These are phyloP conservation scores for Diplodia mutila DNA, from an alignment of 2,329 filamentous ascomycete species.

Conservation along the genomic window DNA sequence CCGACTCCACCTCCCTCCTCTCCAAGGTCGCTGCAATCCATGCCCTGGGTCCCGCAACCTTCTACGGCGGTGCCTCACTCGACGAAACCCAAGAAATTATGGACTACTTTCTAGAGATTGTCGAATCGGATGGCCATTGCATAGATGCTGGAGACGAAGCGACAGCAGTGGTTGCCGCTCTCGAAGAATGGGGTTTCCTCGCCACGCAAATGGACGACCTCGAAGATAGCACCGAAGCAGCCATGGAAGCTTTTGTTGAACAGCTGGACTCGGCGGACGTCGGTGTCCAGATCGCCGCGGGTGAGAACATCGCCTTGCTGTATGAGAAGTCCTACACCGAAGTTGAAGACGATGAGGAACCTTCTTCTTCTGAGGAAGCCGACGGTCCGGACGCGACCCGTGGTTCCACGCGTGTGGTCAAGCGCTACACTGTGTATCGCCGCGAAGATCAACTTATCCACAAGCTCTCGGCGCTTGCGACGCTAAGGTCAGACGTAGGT, in stretches of 20 bases:
- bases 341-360: slow-evolving; percentile 60
- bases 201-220: slow-evolving; percentile 78
- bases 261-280: slow-evolving; percentile 78
- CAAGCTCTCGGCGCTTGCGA: slow-evolving; percentile 63
- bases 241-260: slow-evolving; percentile 80
- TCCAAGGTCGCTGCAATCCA: slow-evolving; percentile 75
- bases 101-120: slow-evolving; percentile 74
- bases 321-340: slow-evolving; percentile 73
- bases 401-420: slow-evolving; percentile 50
- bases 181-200: slow-evolving; percentile 79
- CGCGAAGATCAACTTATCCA: slow-evolving; percentile 64
- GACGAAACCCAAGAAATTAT: slow-evolving; percentile 72
- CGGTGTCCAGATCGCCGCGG: slow-evolving; percentile 75
- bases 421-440: slow-evolving; percentile 70
- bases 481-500: slow-evolving; percentile 54
- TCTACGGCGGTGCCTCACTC: slow-evolving; percentile 74
- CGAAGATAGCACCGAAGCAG: slow-evolving; percentile 69
- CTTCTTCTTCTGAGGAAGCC: slow-evolving; percentile 51
- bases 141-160: slow-evolving; percentile 73
- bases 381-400: slow-evolving; percentile 36
- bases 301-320: slow-evolving; percentile 78
- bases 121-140: slow-evolving; percentile 76
- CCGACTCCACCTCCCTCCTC: slow-evolving; percentile 66
- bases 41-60: slow-evolving; percentile 70
- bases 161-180: slow-evolving; percentile 71